These are phyloP conservation scores for Ceratocystis cacaofunesta DNA, from an alignment of 2,329 filamentous ascomycete species.

Conservation along the genomic window DNA sequence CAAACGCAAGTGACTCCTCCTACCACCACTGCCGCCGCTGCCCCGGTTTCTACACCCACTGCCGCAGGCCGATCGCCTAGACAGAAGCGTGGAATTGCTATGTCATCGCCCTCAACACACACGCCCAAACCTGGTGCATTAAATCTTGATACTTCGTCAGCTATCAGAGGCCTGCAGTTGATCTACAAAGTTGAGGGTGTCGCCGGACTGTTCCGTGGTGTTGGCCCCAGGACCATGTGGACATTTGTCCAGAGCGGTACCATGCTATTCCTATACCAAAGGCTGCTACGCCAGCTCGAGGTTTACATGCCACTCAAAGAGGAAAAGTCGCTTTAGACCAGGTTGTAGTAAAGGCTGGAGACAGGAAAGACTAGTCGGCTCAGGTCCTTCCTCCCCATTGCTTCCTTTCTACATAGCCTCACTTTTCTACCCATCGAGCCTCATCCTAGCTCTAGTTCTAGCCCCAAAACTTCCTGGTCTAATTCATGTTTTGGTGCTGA, in stretches of 20 bases:
- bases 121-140: constrained; percentile 64
- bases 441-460: neutral
- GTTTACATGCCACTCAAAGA: constrained; percentile 26
- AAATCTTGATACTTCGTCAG: constrained; percentile 75
- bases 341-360: too few species aligned
- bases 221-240: constrained; percentile 87
- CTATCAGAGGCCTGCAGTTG: constrained; percentile 65
- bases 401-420: neutral
- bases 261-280: constrained; percentile 93
- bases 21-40: constrained; percentile 20
- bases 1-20: constrained; percentile 61
- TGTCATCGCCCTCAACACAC: constrained; percentile 74
- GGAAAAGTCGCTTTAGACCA: constrained; percentile 18
- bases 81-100: constrained; percentile 67
- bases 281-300: constrained; percentile 64
- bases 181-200: constrained; percentile 87
- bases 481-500: neutral
- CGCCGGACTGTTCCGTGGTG: constrained; percentile 82
- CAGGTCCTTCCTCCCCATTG: too few species aligned
- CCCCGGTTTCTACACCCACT: neutral
- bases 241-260: constrained; percentile 93
- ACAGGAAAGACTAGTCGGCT: too few species aligned
- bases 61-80: constrained; percentile 21
- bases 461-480: neutral
- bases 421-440: constrained; percentile 6